Percentiles rank a stretch among this genome's conserved stretches.
Conservation (phyloP, 805 yeast genomes). For the Torulaspora maleeae region DNA sequence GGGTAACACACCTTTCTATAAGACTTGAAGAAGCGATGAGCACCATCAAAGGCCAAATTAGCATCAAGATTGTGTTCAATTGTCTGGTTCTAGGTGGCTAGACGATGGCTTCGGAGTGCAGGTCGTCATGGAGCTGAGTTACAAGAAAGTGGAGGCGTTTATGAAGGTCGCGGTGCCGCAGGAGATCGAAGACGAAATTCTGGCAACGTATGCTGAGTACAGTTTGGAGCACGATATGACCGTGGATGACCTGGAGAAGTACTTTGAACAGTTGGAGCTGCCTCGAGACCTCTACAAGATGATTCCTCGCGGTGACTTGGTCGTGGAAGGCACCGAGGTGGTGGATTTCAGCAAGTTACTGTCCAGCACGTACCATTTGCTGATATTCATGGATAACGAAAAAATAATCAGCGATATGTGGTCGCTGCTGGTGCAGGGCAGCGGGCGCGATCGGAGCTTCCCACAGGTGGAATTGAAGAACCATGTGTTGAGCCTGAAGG, state of each 20-base stretch:
- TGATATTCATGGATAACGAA: slow-evolving; percentile 40
- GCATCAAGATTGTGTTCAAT: background rate
- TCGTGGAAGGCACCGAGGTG: slow-evolving; percentile 40
- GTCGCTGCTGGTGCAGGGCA: slow-evolving; percentile 34
- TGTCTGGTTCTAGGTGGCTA: background rate
- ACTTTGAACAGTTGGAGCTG: slow-evolving; percentile 32
- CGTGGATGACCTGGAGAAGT: slow-evolving; percentile 28
- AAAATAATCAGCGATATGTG: slow-evolving; percentile 39
- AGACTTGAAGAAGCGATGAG: slow-evolving; percentile 3
- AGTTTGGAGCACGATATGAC: slow-evolving; percentile 43
- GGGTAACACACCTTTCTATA: background rate
- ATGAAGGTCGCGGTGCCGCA: slow-evolving; percentile 37
- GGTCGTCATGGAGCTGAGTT: slow-evolving; percentile 15
- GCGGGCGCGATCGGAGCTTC: slow-evolving; percentile 23
- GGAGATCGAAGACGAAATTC: slow-evolving; percentile 42
- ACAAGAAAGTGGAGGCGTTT: slow-evolving; percentile 30
- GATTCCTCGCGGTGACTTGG: slow-evolving; percentile 30
- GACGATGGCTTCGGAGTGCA: background rate
- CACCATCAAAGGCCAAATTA: background rate
- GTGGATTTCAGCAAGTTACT: slow-evolving; percentile 47
- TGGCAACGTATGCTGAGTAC: slow-evolving; percentile 41
- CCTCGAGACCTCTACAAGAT: slow-evolving; percentile 32
- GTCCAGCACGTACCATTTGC: slow-evolving; percentile 39
- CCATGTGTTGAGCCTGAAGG: slow-evolving; percentile 36
- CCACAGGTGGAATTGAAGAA: slow-evolving; percentile 22